Percentiles rank a stretch among this genome's conserved stretches.
Evolutionary conservation across 306 rosid species (phyloP).

Genomic region (Cucurbita maxima): DNA sequence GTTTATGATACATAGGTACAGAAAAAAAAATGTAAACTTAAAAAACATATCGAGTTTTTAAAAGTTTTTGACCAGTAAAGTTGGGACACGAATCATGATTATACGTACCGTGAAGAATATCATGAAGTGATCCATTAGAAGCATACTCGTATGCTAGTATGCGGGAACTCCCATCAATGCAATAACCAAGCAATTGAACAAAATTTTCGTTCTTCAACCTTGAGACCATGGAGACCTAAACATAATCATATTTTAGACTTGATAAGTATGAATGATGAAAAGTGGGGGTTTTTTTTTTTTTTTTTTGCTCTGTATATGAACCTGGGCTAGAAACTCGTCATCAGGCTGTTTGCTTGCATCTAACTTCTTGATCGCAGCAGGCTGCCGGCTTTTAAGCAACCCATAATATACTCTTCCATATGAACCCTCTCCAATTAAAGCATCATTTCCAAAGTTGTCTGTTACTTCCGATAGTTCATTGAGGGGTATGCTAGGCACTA

Average conservation of each 20-base stretch:
- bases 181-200: conserved; percentile 13
- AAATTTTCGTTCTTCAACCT: conserved; percentile 10
- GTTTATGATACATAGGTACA: neutral
- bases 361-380: conserved; percentile 7
- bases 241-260: neutral
- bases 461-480: conserved; percentile 8
- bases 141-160: conserved; percentile 8
- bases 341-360: conserved; percentile 10
- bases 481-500: neutral
- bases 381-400: conserved; percentile 4
- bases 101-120: conserved; percentile 9
- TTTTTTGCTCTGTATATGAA: neutral
- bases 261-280: neutral
- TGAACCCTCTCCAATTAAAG: conserved; percentile 11
- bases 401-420: conserved; percentile 9
- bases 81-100: neutral
- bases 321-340: conserved; percentile 12
- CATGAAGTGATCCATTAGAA: conserved; percentile 14
- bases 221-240: conserved; percentile 11
- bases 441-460: conserved; percentile 4
- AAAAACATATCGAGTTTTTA: neutral
- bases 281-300: neutral
- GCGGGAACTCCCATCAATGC: conserved; percentile 10
- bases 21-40: neutral
- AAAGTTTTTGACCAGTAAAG: neutral